Conservation (phyloP, 768 basidiomycete species). For the Cystobasidium tubakii region DNA sequence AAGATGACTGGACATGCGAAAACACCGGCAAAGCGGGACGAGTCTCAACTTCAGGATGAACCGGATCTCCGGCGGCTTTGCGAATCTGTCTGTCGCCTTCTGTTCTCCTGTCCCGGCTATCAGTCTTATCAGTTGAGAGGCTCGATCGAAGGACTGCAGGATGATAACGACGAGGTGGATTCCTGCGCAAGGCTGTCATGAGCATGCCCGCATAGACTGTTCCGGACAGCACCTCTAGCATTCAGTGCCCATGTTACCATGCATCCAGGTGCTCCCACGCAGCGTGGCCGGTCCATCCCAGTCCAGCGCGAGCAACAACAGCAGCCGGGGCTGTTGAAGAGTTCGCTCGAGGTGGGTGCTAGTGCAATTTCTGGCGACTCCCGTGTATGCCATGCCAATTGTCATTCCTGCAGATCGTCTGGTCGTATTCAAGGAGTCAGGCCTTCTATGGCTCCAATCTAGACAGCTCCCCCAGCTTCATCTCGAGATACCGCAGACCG, state of each 20-base stretch:
- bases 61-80: no score
- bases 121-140: no score
- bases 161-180: no score
- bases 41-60: no score
- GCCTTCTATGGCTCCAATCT: constrained; percentile 44
- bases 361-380: background rate
- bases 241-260: background rate
- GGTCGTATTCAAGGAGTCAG: constrained; percentile 41
- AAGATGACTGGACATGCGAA: no score
- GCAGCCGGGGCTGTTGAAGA: constrained; percentile 32
- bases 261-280: constrained; percentile 1
- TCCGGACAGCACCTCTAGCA: background rate
- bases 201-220: no score
- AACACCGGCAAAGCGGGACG: no score
- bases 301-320: constrained; percentile 15
- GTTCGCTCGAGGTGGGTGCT: constrained; percentile 26
- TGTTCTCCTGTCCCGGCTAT: no score
- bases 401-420: constrained; percentile 40
- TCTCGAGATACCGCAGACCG: constrained; percentile 31
- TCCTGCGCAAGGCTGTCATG: no score
- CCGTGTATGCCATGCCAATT: background rate
- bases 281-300: background rate
- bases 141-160: no score
- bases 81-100: no score
- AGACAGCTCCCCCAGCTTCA: constrained; percentile 39